Evolutionary conservation across 2,329 filamentous ascomycete genomes (phyloP).

Genomic region (Tolypocladium paradoxum): DNA sequence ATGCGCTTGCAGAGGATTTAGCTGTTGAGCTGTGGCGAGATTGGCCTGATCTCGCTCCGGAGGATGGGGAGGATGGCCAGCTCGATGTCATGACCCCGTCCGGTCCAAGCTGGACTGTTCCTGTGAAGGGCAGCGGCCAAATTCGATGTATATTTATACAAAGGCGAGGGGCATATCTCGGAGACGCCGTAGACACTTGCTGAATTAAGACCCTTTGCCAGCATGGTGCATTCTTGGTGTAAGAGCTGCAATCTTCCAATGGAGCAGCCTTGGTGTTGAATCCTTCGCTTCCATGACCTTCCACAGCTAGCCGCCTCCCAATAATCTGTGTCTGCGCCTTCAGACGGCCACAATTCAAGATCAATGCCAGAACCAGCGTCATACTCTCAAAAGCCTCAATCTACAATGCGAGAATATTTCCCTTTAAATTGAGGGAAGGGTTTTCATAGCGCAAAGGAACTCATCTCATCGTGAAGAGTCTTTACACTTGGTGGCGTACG

Average conservation of each 20-base stretch:
- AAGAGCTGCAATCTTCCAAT: too few relatives aligned
- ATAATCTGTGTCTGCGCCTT: too few relatives aligned
- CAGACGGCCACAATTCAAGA: too few relatives aligned
- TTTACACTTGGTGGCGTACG: neutral
- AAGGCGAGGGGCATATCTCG: neutral
- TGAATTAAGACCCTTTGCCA: neutral
- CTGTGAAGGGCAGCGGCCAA: constrained; percentile 34
- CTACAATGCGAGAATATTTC: too few relatives aligned
- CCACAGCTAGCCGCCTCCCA: neutral
- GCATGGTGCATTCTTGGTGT: too few relatives aligned
- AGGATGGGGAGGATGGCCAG: constrained; percentile 13
- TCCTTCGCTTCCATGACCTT: neutral
- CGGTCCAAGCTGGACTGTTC: constrained; percentile 14
- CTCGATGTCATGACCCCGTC: constrained; percentile 12
- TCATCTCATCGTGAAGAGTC: neutral
- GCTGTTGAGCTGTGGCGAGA: constrained; percentile 63
- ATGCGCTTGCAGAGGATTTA: constrained; percentile 16
- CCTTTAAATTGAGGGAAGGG: neutral
- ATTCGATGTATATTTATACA: constrained; percentile 30
- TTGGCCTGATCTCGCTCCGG: constrained; percentile 35
- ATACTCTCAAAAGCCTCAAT: neutral
- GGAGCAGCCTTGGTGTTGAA: too few relatives aligned
- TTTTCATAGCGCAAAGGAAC: neutral
- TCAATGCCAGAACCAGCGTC: too few relatives aligned
- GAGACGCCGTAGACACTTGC: too few relatives aligned